These are phyloP conservation scores for Scedosporium boydii DNA, from an alignment of 2,329 filamentous ascomycete genomes.

Conservation along the genomic window DNA sequence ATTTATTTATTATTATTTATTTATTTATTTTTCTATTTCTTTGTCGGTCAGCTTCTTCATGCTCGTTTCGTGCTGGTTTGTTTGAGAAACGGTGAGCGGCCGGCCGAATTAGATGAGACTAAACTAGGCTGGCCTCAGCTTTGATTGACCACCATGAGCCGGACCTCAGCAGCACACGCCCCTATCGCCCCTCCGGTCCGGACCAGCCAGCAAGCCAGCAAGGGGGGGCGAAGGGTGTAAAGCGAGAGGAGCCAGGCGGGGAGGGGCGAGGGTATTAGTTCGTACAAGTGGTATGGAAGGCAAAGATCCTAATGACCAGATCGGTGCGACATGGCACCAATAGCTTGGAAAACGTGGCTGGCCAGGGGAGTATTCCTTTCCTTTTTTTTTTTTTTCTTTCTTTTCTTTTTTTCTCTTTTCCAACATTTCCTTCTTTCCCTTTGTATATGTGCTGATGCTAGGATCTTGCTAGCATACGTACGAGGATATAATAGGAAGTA, in stretches of 20 bases:
- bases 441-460: background rate
- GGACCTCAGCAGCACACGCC: background rate
- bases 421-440: background rate
- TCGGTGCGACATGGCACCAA: background rate
- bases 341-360: background rate
- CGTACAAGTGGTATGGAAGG: background rate
- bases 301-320: background rate
- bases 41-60: too few relatives aligned
- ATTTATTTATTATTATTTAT: too few relatives aligned
- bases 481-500: background rate
- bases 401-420: background rate
- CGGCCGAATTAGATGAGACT: background rate
- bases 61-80: background rate
- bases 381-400: background rate
- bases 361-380: background rate
- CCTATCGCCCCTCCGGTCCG: background rate
- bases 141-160: background rate
- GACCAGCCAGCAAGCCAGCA: background rate
- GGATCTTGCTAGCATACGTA: background rate
- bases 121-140: background rate
- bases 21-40: too few relatives aligned
- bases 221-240: background rate
- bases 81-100: background rate
- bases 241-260: background rate
- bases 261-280: background rate